Evolutionary conservation across 129 eudicot species (phyloP), one percentile per base, ranked within the genome.

Genomic region (Silybum marianum): DNA sequence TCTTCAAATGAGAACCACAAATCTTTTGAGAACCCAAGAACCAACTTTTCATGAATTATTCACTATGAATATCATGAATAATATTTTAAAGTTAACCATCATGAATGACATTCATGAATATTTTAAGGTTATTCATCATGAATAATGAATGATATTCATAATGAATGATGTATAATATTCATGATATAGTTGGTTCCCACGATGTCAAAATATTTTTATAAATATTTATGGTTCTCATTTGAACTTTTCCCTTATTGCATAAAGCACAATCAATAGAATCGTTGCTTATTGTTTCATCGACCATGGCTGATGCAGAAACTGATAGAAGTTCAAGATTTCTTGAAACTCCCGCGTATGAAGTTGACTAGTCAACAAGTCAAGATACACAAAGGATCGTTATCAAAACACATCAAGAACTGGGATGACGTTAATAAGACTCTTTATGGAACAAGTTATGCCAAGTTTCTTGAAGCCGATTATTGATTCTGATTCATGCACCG

Each of bases 381-480:
- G 87, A 93, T 93, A 88, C 98, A 93, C 78, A 88, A 84, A 82
- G 97, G 98, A 26, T 75, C 91, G n/a, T 76, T 93, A 38, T 81
- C 85, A 30, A 90, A 93, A 18, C 94, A 93, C 38, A 87, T 93
- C 60, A 78, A 72, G 85, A 93, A 93, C 77, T 91, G 94, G 97
- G 87, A 82, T 3, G 94, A 86, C 16, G 89, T 91, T 8, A 87
- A 85, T 69, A 87, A 67, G 81, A 89, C 92, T 3, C 93, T 93
- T 23, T 72, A 65, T 19, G 98, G 98, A 84, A 91, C 98, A 4
- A 67, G 67, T 73, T 93, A 91, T 67, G 93, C 90, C 84, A 89
- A 84, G 62, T 88, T 91, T 85, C 93, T 93, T 60, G 60, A 42
- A 73, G 84, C 87, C 22, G 98, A 93, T 79, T 89, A 91, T 73